Percentiles rank a stretch among this genome's conserved stretches.
These are phyloP conservation scores for Hippophae rhamnoides DNA, from an alignment of 306 rosid species.

Conservation along the genomic window DNA sequence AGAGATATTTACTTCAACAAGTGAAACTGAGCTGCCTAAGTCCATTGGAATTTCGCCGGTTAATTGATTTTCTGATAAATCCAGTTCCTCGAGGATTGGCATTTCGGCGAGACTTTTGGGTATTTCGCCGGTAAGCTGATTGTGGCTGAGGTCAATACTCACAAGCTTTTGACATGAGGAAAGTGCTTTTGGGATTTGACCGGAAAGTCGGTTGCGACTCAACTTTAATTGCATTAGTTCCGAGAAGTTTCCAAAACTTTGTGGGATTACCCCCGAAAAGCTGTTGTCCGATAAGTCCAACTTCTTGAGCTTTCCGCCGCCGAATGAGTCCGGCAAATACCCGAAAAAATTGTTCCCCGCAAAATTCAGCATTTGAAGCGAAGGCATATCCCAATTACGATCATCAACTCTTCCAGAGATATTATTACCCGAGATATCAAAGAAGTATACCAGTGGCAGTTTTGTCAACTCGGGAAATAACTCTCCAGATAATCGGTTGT, in stretches of 20 bases:
- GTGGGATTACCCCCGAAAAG: constrained; percentile 44
- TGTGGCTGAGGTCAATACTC: constrained; percentile 53
- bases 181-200: constrained; percentile 45
- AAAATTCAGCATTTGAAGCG: constrained; percentile 74
- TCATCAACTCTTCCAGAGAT: constrained; percentile 52
- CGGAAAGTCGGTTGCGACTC: constrained; percentile 50
- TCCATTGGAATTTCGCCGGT: constrained; percentile 60
- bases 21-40: constrained; percentile 49
- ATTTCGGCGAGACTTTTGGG: constrained; percentile 40
- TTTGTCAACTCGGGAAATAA: constrained; percentile 29
- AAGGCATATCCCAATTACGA: constrained; percentile 50
- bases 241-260: constrained; percentile 19
- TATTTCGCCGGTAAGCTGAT: constrained; percentile 46
- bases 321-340: constrained; percentile 43
- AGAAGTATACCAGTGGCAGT: constrained; percentile 49
- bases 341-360: constrained; percentile 57
- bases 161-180: constrained; percentile 59
- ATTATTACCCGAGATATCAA: constrained; percentile 67
- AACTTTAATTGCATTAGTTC: constrained; percentile 53
- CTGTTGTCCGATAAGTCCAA: constrained; percentile 54
- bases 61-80: constrained; percentile 61
- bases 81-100: constrained; percentile 73
- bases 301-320: constrained; percentile 45
- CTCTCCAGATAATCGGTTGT: constrained; percentile 62
- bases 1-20: constrained; percentile 69